phyloP scores from a whole-genome alignment of 345 rosid species.

The Salix koriyanagi region DNA sequence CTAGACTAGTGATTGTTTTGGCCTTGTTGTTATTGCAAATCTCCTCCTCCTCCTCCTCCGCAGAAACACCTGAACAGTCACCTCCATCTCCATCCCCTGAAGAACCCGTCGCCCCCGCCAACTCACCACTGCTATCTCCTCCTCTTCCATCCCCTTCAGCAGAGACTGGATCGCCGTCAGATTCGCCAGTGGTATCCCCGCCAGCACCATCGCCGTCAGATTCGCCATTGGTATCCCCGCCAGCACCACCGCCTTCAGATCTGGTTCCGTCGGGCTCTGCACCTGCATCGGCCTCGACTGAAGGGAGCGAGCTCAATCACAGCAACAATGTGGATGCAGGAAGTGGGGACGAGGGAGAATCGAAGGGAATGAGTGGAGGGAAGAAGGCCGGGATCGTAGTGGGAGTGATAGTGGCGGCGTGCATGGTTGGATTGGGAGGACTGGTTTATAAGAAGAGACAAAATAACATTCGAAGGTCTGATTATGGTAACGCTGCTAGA shows the following conservation, averaged over 20 bases:
- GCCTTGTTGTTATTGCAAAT: background rate
- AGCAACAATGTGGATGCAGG: conserved; percentile 25
- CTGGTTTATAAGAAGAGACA: conserved; percentile 59
- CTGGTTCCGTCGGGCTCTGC: conserved; percentile 17
- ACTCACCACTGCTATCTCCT: conserved; percentile 2
- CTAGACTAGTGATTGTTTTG: background rate
- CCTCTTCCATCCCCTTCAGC: conserved; percentile 20
- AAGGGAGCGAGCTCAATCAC: conserved; percentile 31
- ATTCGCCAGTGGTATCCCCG: conserved; percentile 19
- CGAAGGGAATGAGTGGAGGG: conserved; percentile 46
- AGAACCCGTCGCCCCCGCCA: background rate
- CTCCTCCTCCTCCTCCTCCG: background rate
- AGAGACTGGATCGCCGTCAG: conserved; percentile 18
- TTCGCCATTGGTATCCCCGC: conserved; percentile 20
- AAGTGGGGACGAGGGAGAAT: background rate
- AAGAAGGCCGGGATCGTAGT: conserved; percentile 57
- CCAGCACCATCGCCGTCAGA: conserved; percentile 28
- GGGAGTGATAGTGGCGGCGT: conserved; percentile 44
- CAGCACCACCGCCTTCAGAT: conserved; percentile 26
- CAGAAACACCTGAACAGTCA: conserved; percentile 12
- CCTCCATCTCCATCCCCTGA: conserved; percentile 10
- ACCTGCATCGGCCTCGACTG: conserved; percentile 29
- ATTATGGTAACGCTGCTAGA: conserved; percentile 46
- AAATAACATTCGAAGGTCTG: conserved; percentile 55
- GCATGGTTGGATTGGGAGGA: conserved; percentile 48